phyloP scores from a whole-genome alignment of 2,329 filamentous ascomycete genomes.

The Colletotrichum tropicale region DNA sequence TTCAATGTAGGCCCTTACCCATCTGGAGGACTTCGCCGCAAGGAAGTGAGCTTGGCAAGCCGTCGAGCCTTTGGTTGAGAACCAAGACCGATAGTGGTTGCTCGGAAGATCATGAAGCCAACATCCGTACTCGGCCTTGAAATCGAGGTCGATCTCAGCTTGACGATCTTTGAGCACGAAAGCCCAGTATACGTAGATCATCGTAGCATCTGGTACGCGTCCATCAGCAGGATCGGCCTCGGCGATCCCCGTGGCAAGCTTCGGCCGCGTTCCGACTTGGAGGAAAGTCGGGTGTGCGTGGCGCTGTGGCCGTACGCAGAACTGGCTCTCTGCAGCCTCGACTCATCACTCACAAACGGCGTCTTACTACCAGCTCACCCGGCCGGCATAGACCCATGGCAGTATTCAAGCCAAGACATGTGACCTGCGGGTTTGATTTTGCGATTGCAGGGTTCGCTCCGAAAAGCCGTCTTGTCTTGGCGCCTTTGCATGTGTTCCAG shows the following conservation, averaged over 20 bases:
- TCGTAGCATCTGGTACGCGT: not conserved
- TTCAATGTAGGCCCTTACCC: not conserved
- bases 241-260: not conserved
- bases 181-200: not conserved
- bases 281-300: not conserved
- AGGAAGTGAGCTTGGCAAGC: too few species aligned
- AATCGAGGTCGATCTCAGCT: not conserved
- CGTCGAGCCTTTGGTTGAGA: too few species aligned
- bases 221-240: not conserved
- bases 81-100: not conserved
- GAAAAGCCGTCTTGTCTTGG: not conserved
- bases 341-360: not conserved
- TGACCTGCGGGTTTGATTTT: not conserved
- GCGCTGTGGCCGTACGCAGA: not conserved
- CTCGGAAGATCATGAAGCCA: not conserved
- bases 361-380: not conserved
- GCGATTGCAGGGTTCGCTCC: not conserved
- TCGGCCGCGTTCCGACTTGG: not conserved
- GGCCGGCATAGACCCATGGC: not conserved
- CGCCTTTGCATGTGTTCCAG: not conserved
- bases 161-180: not conserved
- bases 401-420: not conserved
- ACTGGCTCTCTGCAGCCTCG: not conserved
- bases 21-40: not conserved
- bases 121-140: accelerated